phyloP scores from a whole-genome alignment of 768 basidiomycete species.

The Russula compacta region DNA sequence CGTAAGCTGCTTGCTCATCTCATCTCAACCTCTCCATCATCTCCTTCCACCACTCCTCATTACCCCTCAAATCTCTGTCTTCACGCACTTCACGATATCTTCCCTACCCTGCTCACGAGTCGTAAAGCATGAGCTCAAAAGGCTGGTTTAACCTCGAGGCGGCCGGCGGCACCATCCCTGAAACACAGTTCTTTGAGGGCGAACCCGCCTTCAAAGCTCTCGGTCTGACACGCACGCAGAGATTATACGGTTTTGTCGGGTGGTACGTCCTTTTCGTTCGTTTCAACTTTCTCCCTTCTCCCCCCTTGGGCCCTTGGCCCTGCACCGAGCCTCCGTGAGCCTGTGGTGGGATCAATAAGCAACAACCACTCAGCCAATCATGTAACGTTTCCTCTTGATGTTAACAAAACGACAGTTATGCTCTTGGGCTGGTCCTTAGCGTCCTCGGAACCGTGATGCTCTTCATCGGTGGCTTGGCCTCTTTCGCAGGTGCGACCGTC shows the following conservation, averaged over 20 bases:
- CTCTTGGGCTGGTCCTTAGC: constrained; percentile 70
- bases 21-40: not conserved
- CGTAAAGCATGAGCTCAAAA: constrained; percentile 43
- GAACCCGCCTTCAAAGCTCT: constrained; percentile 81
- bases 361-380: not conserved
- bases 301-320: too few species aligned
- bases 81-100: not conserved
- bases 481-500: constrained; percentile 62
- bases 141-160: constrained; percentile 85
- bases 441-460: constrained; percentile 71
- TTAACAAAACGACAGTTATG: constrained; percentile 39
- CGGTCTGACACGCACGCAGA: constrained; percentile 65
- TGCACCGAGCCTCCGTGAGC: too few species aligned
- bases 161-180: constrained; percentile 52
- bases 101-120: not conserved
- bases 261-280: constrained; percentile 44
- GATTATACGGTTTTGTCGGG: constrained; percentile 78
- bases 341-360: too few species aligned
- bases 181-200: constrained; percentile 79
- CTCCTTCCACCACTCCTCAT: not conserved
- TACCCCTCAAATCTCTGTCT: not conserved
- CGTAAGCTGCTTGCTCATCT: not conserved
- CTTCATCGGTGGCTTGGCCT: constrained; percentile 55
- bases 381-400: not conserved
- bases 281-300: too few species aligned